Evolutionary conservation across 192 early-diverging fungal species (phyloP), one percentile per base, ranked within the genome.

Genomic region (Glomus cerebriforme): DNA sequence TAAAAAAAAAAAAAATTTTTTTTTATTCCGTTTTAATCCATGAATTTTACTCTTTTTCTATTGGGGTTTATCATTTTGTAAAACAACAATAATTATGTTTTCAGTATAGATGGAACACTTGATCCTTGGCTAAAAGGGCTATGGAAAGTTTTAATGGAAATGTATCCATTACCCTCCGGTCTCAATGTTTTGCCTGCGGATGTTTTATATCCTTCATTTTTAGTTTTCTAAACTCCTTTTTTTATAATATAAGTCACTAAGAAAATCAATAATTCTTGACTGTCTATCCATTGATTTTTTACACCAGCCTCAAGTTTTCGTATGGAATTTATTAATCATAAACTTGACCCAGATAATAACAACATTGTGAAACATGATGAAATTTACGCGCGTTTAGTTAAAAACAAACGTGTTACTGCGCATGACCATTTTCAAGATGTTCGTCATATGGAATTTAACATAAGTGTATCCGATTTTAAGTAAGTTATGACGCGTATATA

Each of bases 361-460:
- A 58, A 39, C 60, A 59, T 31, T 13, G 39, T 10, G 2, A 79
- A 81, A 7, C 64, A 82, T 24, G 83, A 81, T 31, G 71, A 84
- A 24, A 84, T 83, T 19, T 54, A 83, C 27, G 80, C 85, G 7
- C 77, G 71, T n/a, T 45, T 93, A 31, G 66, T 81, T n/a, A 58
- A 66, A 10, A 94, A 95, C 75, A 80, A 89, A 58, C 83, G 96
- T 12, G 87, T 98, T 31, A 97, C 96, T 0, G 79, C 91, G 1
- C 24, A 59, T 2, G 90, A 92, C 47, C 96, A 98, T 80, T 96
- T 95, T 82, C 96, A 98, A 84, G 96, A 98, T 82, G 94, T 99
- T n/a, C 87, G 95, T 24, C 94, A 93, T 78, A 77, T 98, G 8
- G 89, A 85, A 47, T 87, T 97, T n/a, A 69, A 77, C 31, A 79